Base-by-base conservation (phyloP, 208 protist genomes). In the Hexamita inflata region DNA sequence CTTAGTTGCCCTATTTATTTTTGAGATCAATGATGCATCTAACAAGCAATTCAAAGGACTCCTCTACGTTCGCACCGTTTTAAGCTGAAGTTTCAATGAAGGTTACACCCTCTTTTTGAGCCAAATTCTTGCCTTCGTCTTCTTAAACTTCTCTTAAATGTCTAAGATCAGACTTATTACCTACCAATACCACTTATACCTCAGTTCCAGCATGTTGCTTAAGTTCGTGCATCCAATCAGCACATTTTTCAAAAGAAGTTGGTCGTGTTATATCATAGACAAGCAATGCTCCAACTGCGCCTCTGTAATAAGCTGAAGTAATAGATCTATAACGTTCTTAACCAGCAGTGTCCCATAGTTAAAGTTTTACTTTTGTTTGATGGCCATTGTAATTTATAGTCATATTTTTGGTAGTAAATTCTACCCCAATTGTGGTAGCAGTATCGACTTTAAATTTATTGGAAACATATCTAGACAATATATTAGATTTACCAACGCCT, bases 341-440 rank as follows among this genome's bases (percentile, higher is more conserved):
- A 11, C 80, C 80, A 58, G 80, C 77, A 67, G 77, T 80, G 58
- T 83, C 82, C 83, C 85, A 86, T 59, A 86, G 79, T 65, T 88
- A 83, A 19, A 78, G 68, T 58, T 86, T 86, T 19, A 86, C 58
- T 15, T 13, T 76, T 39, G 42, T 7, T 26, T 76, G 75, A 9
- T 85, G 70, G 11, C 83, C 38, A 49, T 84, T 82, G 28, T 76
- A 75, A 11, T 86, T 74, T 13, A 85, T 42, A 60, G 42, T 28
- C 26, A 88, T 7, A 38, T 59, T 79, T 40, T 78, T 73, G 38
- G 79, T 85, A 0, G 78, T 77, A 61, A 86, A 88, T 59, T 88
- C 85, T 1, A 88, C 83, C n/a, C 84, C 84, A 75, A 87, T 87
- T 34, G 84, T 87, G 2, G 81, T 73, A 61, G 82, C 84, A 34